Evolutionary conservation across 768 basidiomycete genomes (phyloP).

Genomic region (Suillus subaureus): DNA sequence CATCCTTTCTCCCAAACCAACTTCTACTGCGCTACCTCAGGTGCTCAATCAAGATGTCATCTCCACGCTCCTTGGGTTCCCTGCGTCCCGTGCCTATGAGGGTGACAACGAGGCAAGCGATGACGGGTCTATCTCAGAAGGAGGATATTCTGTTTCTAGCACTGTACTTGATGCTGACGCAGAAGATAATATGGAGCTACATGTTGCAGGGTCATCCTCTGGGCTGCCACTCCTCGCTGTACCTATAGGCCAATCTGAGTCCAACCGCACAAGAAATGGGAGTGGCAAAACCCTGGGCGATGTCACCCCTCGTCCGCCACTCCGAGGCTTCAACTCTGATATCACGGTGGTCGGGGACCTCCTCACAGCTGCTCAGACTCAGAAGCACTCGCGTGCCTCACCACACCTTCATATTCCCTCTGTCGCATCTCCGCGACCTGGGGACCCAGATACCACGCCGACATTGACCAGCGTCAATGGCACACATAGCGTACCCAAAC

Average conservation of each 20-base stretch:
- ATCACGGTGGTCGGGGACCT: conserved; percentile 33
- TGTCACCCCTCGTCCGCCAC: conserved; percentile 62
- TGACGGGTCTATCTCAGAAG: conserved; percentile 39
- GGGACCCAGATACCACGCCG: conserved; percentile 8
- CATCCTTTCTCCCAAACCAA: conserved; percentile 61
- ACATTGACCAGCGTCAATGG: conserved; percentile 17
- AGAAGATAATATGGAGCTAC: conserved; percentile 27
- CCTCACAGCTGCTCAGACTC: conserved; percentile 24
- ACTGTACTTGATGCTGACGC: conserved; percentile 37
- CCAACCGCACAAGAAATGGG: conserved; percentile 20
- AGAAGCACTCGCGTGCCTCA: conserved; percentile 8
- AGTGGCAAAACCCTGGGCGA: conserved; percentile 40
- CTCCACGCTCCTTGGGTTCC: conserved; percentile 60
- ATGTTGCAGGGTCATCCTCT: conserved; percentile 33
- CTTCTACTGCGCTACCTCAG: conserved; percentile 55
- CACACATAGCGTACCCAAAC: conserved; percentile 21
- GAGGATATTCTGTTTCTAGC: conserved; percentile 44
- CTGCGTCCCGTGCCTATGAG: conserved; percentile 46
- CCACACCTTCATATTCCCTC: conserved; percentile 9
- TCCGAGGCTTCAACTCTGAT: conserved; percentile 38
- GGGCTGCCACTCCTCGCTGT: conserved; percentile 38
- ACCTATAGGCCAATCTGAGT: conserved; percentile 20
- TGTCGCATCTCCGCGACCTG: conserved; percentile 13
- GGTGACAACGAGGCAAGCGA: conserved; percentile 55
- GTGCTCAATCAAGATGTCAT: conserved; percentile 74